Percentiles rank a stretch among this genome's conserved stretches.
Conservation (phyloP, 305 asterid species). For the Plantago rigida region DNA sequence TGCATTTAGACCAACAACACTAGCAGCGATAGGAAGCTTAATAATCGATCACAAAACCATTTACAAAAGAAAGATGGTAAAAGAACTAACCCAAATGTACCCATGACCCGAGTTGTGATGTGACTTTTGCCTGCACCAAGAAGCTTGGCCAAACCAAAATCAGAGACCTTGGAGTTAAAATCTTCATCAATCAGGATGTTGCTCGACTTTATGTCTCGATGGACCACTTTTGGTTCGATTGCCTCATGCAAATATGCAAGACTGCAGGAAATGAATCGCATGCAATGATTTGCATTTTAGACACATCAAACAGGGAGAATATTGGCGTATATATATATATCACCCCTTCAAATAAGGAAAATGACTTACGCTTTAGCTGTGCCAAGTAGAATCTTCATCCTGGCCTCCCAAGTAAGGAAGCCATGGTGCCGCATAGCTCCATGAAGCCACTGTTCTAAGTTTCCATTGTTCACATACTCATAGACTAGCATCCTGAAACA, state of each 20-base stretch:
- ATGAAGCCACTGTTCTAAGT: slow-evolving; percentile 92
- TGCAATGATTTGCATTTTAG: not conserved
- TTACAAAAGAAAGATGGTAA: slow-evolving; percentile 7
- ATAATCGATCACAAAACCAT: not conserved
- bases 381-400: slow-evolving; percentile 78
- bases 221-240: slow-evolving; percentile 91
- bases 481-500: slow-evolving; percentile 67
- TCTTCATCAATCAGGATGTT: slow-evolving; percentile 83
- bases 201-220: slow-evolving; percentile 88
- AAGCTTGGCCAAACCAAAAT: slow-evolving; percentile 86
- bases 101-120: slow-evolving; percentile 92
- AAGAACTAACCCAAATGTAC: slow-evolving; percentile 77
- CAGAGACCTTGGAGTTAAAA: slow-evolving; percentile 84
- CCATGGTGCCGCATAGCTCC: slow-evolving; percentile 93
- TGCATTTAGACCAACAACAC: not conserved
- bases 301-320: no score
- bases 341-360: not conserved
- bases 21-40: not conserved
- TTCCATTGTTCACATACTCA: slow-evolving; percentile 83
- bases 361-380: slow-evolving; percentile 89
- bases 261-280: slow-evolving; percentile 33
- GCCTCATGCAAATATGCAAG: slow-evolving; percentile 91
- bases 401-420: slow-evolving; percentile 88
- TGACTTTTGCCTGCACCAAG: slow-evolving; percentile 91
- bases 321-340: no score